A percentile compares a stretch with the other conserved stretches of the same genome.
Conservation (phyloP, 345 rosid genomes). For the Stellera chamaejasme region DNA sequence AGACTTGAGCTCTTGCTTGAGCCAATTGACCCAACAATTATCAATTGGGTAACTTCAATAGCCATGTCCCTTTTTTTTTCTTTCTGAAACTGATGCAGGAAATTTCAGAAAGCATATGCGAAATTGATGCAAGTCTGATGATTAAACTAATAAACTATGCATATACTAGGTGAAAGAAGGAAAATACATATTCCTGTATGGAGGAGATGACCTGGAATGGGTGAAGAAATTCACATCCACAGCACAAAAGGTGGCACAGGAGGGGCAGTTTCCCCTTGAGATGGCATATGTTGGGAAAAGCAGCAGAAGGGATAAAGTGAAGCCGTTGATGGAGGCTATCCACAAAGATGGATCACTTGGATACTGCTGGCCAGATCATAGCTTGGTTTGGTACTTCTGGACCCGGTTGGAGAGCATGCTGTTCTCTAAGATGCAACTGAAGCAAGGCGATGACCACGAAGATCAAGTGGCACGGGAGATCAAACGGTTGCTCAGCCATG, state of each 20-base stretch:
- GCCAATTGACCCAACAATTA: conserved; percentile 61
- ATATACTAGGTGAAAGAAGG: conserved; percentile 25
- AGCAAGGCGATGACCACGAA: conserved; percentile 50
- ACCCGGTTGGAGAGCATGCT: conserved; percentile 78
- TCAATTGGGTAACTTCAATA: conserved; percentile 51
- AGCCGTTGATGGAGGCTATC: conserved; percentile 30
- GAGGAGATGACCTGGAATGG: conserved; percentile 85
- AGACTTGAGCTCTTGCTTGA: conserved; percentile 71
- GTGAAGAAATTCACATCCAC: conserved; percentile 52
- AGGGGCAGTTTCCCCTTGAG: conserved; percentile 51
- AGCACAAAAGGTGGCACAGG: conserved; percentile 46
- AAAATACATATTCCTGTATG: conserved; percentile 83
- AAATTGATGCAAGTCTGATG: no score
- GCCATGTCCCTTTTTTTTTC: no score
- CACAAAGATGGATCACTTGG: conserved; percentile 36
- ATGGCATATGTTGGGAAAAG: conserved; percentile 75
- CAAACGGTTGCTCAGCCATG: conserved; percentile 69
- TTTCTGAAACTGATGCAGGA: no score
- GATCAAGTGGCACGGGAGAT: conserved; percentile 50
- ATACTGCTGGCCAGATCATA: conserved; percentile 44
- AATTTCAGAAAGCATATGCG: no score
- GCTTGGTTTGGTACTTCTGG: conserved; percentile 91
- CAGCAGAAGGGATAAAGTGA: conserved; percentile 47
- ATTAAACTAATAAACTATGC: conserved; percentile 21
- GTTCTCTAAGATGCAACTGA: conserved; percentile 76